phyloP scores from a whole-genome alignment of 805 yeast genomes.

The Suhomyces tanzawaensis region DNA sequence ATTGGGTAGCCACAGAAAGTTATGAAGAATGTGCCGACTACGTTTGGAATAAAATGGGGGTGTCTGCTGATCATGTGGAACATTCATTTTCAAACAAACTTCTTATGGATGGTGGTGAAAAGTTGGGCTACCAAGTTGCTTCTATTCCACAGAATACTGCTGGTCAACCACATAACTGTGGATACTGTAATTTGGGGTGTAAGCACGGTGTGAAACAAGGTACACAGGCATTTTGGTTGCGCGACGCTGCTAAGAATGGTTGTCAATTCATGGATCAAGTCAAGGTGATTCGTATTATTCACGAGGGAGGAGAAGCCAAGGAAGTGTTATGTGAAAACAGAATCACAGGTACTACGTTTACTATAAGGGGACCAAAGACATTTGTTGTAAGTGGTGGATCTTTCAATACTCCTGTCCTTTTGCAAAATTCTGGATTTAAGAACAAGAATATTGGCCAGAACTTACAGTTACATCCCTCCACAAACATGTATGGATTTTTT shows the following conservation, averaged over 20 bases:
- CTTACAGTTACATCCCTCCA: conserved; percentile 20
- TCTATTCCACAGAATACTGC: conserved; percentile 19
- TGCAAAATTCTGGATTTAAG: conserved; percentile 20
- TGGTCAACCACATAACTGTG: conserved; percentile 14
- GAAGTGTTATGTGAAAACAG: conserved; percentile 15
- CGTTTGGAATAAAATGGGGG: conserved; percentile 20
- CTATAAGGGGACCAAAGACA: conserved; percentile 16
- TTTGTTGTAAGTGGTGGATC: conserved; percentile 18
- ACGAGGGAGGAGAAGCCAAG: conserved; percentile 12
- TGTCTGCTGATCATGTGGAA: conserved; percentile 12
- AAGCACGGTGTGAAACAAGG: conserved; percentile 23
- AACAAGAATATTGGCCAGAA: conserved; percentile 20
- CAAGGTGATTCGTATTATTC: conserved; percentile 13
- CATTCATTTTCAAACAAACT: conserved; percentile 18
- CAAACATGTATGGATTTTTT: conserved; percentile 13
- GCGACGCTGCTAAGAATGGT: conserved; percentile 17
- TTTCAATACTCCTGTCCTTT: conserved; percentile 18
- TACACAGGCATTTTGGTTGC: conserved; percentile 18
- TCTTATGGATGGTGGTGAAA: conserved; percentile 16
- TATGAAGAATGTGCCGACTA: conserved; percentile 45
- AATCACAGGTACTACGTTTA: conserved; percentile 12
- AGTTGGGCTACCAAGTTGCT: conserved; percentile 18
- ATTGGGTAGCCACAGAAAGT: conserved; percentile 42
- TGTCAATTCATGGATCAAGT: conserved; percentile 22
- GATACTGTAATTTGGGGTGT: conserved; percentile 18